These are phyloP conservation scores for Komagataella phaffii DNA, from an alignment of 805 yeast species.

Conservation along the genomic window DNA sequence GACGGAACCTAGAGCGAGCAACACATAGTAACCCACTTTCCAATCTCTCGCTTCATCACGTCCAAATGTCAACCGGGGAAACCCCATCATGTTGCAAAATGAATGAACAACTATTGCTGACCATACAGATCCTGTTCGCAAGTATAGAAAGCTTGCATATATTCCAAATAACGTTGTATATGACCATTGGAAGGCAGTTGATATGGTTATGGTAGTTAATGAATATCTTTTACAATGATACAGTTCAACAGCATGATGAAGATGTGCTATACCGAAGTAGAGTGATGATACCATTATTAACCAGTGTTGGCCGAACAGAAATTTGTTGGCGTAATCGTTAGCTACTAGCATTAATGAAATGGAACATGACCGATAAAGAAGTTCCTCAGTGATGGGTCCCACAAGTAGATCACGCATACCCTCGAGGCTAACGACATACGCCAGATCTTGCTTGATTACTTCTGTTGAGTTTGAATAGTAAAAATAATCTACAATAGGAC, in stretches of 20 bases:
- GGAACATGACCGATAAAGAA: slow-evolving; percentile 45
- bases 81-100: slow-evolving; percentile 59
- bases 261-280: slow-evolving; percentile 65
- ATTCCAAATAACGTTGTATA: slow-evolving; percentile 68
- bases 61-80: slow-evolving; percentile 27
- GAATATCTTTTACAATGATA: slow-evolving; percentile 15
- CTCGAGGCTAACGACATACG: slow-evolving; percentile 10
- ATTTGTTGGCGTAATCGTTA: slow-evolving; percentile 3
- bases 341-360: slow-evolving; percentile 7
- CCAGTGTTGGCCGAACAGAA: slow-evolving; percentile 2
- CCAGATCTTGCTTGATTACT: not conserved
- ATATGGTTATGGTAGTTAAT: slow-evolving; percentile 18
- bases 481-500: not conserved
- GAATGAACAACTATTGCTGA: slow-evolving; percentile 44
- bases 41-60: slow-evolving; percentile 9
- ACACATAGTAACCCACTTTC: slow-evolving; percentile 20
- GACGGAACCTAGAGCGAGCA: slow-evolving; percentile 29
- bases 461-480: slow-evolving; percentile 2
- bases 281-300: slow-evolving; percentile 28
- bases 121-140: slow-evolving; percentile 42
- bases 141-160: slow-evolving; percentile 40
- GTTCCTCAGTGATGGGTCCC: slow-evolving; percentile 74
- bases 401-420: slow-evolving; percentile 45
- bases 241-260: slow-evolving; percentile 55
- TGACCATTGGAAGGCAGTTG: slow-evolving; percentile 34